phyloP scores from a whole-genome alignment of 148 eudicot species.

The Silene latifolia region DNA sequence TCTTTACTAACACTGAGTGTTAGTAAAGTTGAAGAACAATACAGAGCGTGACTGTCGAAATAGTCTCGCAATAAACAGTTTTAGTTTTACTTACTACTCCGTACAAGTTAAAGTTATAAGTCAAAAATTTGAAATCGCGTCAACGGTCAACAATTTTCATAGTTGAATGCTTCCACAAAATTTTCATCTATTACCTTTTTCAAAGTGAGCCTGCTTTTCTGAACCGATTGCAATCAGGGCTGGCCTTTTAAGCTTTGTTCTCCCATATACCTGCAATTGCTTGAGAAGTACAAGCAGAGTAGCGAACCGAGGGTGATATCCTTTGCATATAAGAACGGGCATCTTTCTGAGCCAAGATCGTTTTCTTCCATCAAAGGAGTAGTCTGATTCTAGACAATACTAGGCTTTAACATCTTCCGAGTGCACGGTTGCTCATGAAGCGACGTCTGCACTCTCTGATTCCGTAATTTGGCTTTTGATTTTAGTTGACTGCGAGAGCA shows the following conservation, averaged over 20 bases:
- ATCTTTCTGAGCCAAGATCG: not conserved
- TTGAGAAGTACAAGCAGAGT: too few species aligned
- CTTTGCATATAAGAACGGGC: not conserved
- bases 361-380: not conserved
- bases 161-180: not conserved
- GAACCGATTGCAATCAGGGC: not conserved
- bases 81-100: too few species aligned
- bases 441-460: constrained; percentile 21
- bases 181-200: not conserved
- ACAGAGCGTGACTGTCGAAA: too few species aligned
- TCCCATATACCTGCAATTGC: not conserved
- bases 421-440: not conserved
- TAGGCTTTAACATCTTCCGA: not conserved
- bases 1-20: too few species aligned
- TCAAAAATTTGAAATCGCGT: not conserved
- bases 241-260: not conserved
- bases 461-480: constrained; percentile 36
- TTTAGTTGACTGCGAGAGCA: constrained; percentile 57
- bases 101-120: too few species aligned
- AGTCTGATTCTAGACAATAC: not conserved
- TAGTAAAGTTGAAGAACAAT: too few species aligned
- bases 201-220: too few species aligned
- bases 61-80: too few species aligned
- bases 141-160: too few species aligned
- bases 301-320: too few species aligned